These are phyloP conservation scores for Papilionanthe hybrid DNA, from an alignment of 116 monocot genomes.

Conservation along the genomic window DNA sequence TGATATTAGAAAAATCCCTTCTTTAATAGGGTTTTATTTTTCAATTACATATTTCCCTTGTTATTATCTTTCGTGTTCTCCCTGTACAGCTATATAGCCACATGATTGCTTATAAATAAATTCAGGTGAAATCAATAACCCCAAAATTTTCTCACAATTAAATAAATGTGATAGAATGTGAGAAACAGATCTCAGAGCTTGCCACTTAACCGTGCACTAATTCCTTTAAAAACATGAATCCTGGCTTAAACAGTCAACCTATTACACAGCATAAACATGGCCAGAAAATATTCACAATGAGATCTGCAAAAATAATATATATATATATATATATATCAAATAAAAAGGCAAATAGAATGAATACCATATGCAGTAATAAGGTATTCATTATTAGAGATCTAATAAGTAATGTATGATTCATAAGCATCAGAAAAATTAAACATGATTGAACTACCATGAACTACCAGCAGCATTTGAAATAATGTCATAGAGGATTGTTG, in stretches of 20 bases:
- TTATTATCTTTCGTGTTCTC: too few relatives aligned
- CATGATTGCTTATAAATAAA: too few relatives aligned
- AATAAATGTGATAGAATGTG: too few relatives aligned
- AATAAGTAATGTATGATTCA: background rate
- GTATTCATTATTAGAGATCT: background rate
- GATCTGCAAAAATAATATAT: background rate
- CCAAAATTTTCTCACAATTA: too few relatives aligned
- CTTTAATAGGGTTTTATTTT: too few relatives aligned
- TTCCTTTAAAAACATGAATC: background rate
- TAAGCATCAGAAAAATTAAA: background rate
- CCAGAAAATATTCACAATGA: background rate
- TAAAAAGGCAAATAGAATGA: background rate
- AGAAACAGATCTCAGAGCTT: too few relatives aligned
- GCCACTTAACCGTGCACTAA: background rate
- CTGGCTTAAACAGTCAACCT: background rate
- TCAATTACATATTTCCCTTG: too few relatives aligned
- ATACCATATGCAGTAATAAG: background rate
- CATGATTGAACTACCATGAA: conserved; percentile 53
- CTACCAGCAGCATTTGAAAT: conserved; percentile 97
- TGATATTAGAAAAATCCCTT: too few relatives aligned
- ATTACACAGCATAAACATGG: background rate
- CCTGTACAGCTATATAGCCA: too few relatives aligned
- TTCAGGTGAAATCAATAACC: too few relatives aligned
- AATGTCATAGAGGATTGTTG: conserved; percentile 82
- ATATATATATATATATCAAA: background rate